These are phyloP conservation scores for Aspergillus ruber DNA, from an alignment of 2,329 filamentous ascomycete genomes.

Conservation along the genomic window DNA sequence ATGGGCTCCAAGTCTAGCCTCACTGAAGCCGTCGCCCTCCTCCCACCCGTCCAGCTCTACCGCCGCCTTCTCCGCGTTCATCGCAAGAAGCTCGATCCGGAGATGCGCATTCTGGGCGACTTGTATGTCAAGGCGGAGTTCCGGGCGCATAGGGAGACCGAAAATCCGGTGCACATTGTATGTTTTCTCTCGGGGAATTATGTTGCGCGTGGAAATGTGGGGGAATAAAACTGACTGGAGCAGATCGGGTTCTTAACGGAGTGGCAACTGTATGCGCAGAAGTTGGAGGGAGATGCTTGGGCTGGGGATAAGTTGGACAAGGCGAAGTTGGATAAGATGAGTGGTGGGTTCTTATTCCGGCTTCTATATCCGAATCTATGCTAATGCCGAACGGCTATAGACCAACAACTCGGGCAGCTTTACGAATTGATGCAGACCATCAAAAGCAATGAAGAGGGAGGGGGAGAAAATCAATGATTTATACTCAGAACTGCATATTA, in stretches of 20 bases:
- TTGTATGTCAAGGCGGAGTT: slow-evolving; percentile 93
- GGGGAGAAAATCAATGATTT: slow-evolving; percentile 16
- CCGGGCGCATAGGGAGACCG: slow-evolving; percentile 70
- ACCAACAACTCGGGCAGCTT: slow-evolving; percentile 87
- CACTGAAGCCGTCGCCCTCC: slow-evolving; percentile 56
- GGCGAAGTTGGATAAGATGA: slow-evolving; percentile 86
- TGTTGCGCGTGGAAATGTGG: background rate
- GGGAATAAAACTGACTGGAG: slow-evolving; percentile 2
- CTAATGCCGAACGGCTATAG: slow-evolving; percentile 39
- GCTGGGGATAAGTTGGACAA: slow-evolving; percentile 75
- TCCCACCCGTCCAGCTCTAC: slow-evolving; percentile 86
- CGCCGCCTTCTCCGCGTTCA: slow-evolving; percentile 80
- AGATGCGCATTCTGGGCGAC: slow-evolving; percentile 78
- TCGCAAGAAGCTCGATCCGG: slow-evolving; percentile 65
- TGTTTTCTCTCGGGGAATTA: slow-evolving; percentile 20
- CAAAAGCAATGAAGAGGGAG: slow-evolving; percentile 40
- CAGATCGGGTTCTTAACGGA: slow-evolving; percentile 93
- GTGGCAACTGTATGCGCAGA: slow-evolving; percentile 93
- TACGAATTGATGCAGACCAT: slow-evolving; percentile 92
- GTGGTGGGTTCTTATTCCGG: slow-evolving; percentile 53
- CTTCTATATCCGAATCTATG: background rate
- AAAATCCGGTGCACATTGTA: slow-evolving; percentile 90
- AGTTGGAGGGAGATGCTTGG: slow-evolving; percentile 83
- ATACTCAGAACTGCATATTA: no score
- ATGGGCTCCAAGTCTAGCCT: slow-evolving; percentile 37